These are phyloP conservation scores for Lagerstroemia speciosa DNA, from an alignment of 345 rosid genomes.

Conservation along the genomic window DNA sequence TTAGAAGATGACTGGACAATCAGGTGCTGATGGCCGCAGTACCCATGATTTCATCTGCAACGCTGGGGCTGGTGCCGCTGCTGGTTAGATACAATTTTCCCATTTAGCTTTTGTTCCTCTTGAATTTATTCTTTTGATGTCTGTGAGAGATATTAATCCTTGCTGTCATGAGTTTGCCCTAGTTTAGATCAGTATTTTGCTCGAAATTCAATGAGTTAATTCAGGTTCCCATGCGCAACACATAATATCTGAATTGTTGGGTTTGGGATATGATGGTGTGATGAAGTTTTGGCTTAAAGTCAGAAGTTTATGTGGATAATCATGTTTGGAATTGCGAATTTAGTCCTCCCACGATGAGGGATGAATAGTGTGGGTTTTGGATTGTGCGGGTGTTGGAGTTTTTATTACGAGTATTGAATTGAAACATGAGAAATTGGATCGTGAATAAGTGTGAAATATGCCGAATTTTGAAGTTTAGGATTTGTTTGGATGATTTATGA, in stretches of 20 bases:
- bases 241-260: background rate
- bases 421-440: background rate
- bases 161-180: background rate
- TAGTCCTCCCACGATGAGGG: background rate
- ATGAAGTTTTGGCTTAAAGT: background rate
- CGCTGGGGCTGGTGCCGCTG: conserved; percentile 84
- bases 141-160: background rate
- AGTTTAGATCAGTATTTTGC: background rate
- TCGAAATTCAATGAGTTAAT: background rate
- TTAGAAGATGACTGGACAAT: conserved; percentile 38
- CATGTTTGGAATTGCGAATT: background rate
- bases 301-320: background rate
- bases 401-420: background rate
- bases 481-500: background rate
- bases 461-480: background rate
- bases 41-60: conserved; percentile 35
- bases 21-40: conserved; percentile 22
- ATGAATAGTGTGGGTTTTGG: background rate
- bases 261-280: background rate
- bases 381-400: background rate
- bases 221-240: background rate
- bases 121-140: background rate
- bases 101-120: background rate
- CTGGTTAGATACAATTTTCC: conserved; percentile 38
- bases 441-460: background rate